Evolutionary conservation across 805 yeast genomes (phyloP), one percentile per base, ranked within the genome.

Genomic region (Scheffersomyces amazonensis): DNA sequence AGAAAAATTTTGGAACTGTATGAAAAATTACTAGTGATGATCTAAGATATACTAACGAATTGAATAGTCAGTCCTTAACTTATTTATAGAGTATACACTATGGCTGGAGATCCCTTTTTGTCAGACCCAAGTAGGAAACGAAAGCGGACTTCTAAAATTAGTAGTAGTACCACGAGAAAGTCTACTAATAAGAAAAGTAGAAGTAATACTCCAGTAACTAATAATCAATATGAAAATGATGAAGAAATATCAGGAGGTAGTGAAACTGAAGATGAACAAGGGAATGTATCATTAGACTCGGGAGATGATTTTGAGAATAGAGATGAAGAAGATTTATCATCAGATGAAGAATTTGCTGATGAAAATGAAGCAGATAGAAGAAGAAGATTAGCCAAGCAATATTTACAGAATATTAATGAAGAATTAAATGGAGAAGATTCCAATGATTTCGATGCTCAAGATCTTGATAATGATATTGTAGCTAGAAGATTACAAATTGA

Each of bases 311-410:
- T 67, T 27, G 72, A 67, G 11, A 68, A 65, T 34, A 69, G 61
- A 16, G 75, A 68, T 28, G 69, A 65, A n/a, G 59, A 56, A 9
- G 63, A 55, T 23, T 44, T 75, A 16, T 78, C 75, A 12, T 80
- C 84, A 11, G 91, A 83, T 22, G 93, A 82, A 48, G 95, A 83
- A 49, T 78, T 80, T 47, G 78, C 69, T 12, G 73, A 71, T 13
- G 98, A 91, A 61, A 78, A 79, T 34, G 95, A 90, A 7, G 95
- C 96, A 0, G 99, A 93, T 54, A 89, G 87, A 62, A 79, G 99
- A 62, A 78, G 99, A 64, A 73, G 98, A 54, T 72, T 93, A 42
- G 98, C 98, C 13, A 89, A 89, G 61, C 93, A 90, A 61, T 93
- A 93, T 60, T 68, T 93, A 45, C 89, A 83, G 32, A 85, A 84